Conservation (phyloP, 805 yeast species). For the Candida silvatica region DNA sequence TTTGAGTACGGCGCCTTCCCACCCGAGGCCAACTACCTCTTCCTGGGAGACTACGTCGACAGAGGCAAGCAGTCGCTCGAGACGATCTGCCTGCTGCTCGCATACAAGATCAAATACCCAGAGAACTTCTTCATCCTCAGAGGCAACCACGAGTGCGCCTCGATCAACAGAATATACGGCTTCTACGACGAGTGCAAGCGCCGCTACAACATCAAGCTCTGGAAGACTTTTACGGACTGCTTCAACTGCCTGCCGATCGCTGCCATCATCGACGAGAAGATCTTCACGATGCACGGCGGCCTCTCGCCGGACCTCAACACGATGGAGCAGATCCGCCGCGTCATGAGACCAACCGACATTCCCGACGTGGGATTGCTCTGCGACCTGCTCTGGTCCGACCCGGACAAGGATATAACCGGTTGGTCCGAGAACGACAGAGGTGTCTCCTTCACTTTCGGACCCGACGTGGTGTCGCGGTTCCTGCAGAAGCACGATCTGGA, state of each 20-base stretch:
- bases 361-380: slow-evolving; percentile 96
- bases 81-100: slow-evolving; percentile 87
- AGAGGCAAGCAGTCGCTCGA: slow-evolving; percentile 97
- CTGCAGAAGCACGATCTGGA: slow-evolving; percentile 97
- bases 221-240: slow-evolving; percentile 99
- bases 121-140: slow-evolving; percentile 94
- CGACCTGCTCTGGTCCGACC: slow-evolving; percentile 97
- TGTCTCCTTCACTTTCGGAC: slow-evolving; percentile 99
- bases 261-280: slow-evolving; percentile 95
- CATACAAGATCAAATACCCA: slow-evolving; percentile 96
- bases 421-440: slow-evolving; percentile 99
- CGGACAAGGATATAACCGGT: slow-evolving; percentile 96
- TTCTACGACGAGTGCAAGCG: slow-evolving; percentile 98
- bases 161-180: slow-evolving; percentile 95
- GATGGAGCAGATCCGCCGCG: slow-evolving; percentile 98
- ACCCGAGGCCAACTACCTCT: slow-evolving; percentile 94
- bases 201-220: slow-evolving; percentile 94
- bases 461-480: slow-evolving; percentile 94
- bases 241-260: slow-evolving; percentile 98
- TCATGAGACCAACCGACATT: slow-evolving; percentile 98
- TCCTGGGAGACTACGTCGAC: slow-evolving; percentile 96
- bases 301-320: slow-evolving; percentile 93
- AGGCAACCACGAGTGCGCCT: slow-evolving; percentile 98
- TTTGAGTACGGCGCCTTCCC: slow-evolving; percentile 99
- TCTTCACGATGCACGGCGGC: slow-evolving; percentile 99